A percentile compares a stretch with the other conserved stretches of the same genome.
These are phyloP conservation scores for Hyaloraphidium curvatum DNA, from an alignment of 192 early-diverging fungal genomes.

Conservation along the genomic window DNA sequence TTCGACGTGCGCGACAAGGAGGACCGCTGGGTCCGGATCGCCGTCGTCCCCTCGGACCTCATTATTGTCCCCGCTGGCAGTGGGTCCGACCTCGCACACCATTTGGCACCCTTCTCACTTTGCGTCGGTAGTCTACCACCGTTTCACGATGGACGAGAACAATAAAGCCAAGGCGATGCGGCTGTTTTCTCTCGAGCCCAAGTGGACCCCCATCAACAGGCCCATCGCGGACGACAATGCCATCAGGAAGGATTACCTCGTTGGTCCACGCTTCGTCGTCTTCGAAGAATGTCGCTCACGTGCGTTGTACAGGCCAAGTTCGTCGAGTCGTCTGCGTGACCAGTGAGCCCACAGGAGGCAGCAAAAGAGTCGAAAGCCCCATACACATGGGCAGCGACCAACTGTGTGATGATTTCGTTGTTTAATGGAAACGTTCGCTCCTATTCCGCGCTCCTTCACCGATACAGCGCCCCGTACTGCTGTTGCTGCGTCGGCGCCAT, in stretches of 20 bases:
- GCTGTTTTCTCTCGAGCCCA: conserved; percentile 49
- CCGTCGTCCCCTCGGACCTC: conserved; percentile 48
- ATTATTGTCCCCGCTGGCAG: conserved; percentile 41
- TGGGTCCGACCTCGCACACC: conserved; percentile 8
- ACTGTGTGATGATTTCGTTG: too few species aligned
- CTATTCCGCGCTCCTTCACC: too few species aligned
- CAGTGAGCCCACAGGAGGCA: too few species aligned
- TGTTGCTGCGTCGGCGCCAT: too few species aligned
- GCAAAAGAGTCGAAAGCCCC: too few species aligned
- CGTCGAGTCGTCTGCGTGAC: too few species aligned
- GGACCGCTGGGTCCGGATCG: conserved; percentile 77
- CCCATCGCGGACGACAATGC: not conserved
- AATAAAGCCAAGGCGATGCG: conserved; percentile 82
- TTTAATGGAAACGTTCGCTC: too few species aligned
- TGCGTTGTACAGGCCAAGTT: too few species aligned
- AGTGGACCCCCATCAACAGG: conserved; percentile 25
- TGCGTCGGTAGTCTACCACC: conserved; percentile 74
- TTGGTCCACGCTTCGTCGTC: too few species aligned
- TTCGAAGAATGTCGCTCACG: too few species aligned
- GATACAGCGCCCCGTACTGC: too few species aligned
- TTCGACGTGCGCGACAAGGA: conserved; percentile 17
- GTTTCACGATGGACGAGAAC: conserved; percentile 73
- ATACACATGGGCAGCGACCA: too few species aligned
- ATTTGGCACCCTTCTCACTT: not conserved
- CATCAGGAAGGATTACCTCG: not conserved